Base-by-base conservation (phyloP, 2,329 filamentous ascomycete species). In the Coniochaeta pulveracea region DNA sequence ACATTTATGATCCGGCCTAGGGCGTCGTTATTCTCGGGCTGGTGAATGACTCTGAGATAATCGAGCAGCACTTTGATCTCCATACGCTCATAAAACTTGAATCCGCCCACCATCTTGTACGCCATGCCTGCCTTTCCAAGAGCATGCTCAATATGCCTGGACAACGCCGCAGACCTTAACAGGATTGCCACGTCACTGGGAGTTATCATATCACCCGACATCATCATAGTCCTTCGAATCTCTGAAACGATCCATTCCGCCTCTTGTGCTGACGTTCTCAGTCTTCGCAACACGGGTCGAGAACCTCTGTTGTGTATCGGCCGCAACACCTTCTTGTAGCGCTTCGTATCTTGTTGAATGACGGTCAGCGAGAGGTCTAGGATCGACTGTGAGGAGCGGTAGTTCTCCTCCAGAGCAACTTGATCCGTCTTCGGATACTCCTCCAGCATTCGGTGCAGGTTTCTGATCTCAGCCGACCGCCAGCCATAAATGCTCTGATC, bases 401-500 rank as follows among this genome's bases (percentile, higher is more conserved):
- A 98, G 47, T 96, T 98, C 48, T 95, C 83, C 50, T 95, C 84
- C 3, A 98, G 64, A 5, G 89, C 77, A 27, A 95, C 76, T 37
- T 91, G 80, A 4, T 85, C 70, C 0, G 86, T 91, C 17, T 80
- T 71, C 0, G 78, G 78, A 48, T 82, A 95, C 37, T 85, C 77
- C 26, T 64, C 63, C 34, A 85, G 72, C 64, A 98, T 77, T 3
- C 82, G 76, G 42, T 74, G 72, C 30, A 96, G 66, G 47, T 96
- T 98, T 51, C 80, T 80, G 44, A 89, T 85, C 54, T 98, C 89
- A 8, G 91, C 89, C 6, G 85, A 88, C 14, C 89, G 79, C 67
- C 93, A 98, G 14, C 89, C 85, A 52, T 96, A 98, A 37, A 98
- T 98, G 52, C 88, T 95, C 56, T 98, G 89, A 52, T 98, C 91